Conservation (phyloP, 805 yeast species). For the Ogataea methanolica region DNA sequence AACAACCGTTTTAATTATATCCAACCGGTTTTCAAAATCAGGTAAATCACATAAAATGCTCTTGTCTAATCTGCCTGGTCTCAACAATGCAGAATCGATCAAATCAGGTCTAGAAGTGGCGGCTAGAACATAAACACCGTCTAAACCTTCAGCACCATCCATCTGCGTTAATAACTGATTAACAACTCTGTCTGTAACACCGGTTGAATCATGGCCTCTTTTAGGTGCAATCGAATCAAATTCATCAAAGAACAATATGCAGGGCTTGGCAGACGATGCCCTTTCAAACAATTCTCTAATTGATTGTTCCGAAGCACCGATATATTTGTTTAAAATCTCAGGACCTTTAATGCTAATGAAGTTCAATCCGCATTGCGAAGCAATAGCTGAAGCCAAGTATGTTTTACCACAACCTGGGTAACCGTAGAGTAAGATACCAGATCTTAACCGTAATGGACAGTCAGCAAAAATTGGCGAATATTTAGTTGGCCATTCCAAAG, state of each 20-base stretch:
- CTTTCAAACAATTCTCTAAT: conserved; percentile 90
- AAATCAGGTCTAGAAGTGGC: conserved; percentile 96
- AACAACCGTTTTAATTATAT: conserved; percentile 60
- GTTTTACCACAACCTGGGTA: conserved; percentile 99
- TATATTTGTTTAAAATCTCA: conserved; percentile 88
- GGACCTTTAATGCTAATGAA: conserved; percentile 95
- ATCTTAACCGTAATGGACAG: conserved; percentile 81
- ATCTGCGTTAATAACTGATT: conserved; percentile 95
- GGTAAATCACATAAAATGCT: conserved; percentile 91
- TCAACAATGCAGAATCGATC: conserved; percentile 86
- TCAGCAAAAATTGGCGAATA: conserved; percentile 92
- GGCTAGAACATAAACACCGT: conserved; percentile 93
- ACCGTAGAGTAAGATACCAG: conserved; percentile 88
- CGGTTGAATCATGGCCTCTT: conserved; percentile 96
- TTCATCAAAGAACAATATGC: conserved; percentile 89
- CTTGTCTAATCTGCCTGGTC: conserved; percentile 96
- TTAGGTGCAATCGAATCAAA: conserved; percentile 97
- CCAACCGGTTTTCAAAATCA: conserved; percentile 58
- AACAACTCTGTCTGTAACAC: conserved; percentile 96
- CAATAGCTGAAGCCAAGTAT: conserved; percentile 85
- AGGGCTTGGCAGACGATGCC: conserved; percentile 93
- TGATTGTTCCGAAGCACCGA: conserved; percentile 95
- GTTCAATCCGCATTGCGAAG: conserved; percentile 89
- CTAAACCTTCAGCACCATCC: conserved; percentile 99
- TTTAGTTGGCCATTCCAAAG: conserved; percentile 95